phyloP scores from a whole-genome alignment of 2,329 filamentous ascomycete genomes.

The Colletotrichum phormii region DNA sequence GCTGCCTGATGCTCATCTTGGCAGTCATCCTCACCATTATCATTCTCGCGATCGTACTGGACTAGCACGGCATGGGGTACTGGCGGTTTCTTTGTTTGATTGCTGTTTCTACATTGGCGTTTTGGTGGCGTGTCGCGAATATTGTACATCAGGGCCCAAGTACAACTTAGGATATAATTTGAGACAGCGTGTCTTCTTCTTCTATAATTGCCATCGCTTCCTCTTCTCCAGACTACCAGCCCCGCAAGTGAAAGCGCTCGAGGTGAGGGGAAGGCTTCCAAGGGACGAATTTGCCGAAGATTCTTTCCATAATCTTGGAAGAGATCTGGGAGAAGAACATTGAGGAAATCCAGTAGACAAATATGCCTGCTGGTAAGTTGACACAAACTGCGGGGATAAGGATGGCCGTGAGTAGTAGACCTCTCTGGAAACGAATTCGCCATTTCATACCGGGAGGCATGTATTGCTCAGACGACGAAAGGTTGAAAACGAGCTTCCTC shows the following conservation, averaged over 20 bases:
- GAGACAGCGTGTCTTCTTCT: neutral
- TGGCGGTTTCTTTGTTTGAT: neutral
- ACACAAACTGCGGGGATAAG: slow-evolving; percentile 48
- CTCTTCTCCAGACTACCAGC: neutral
- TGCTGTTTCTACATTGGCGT: slow-evolving; percentile 28
- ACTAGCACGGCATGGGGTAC: slow-evolving; percentile 54
- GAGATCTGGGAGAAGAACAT: neutral
- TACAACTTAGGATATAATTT: slow-evolving; percentile 6
- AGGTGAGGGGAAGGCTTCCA: neutral
- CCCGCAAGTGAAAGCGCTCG: neutral
- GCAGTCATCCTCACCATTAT: slow-evolving; percentile 91
- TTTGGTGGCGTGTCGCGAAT: slow-evolving; percentile 18
- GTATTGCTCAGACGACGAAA: neutral
- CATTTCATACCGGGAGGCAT: slow-evolving; percentile 2
- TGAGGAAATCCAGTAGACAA: slow-evolving; percentile 54
- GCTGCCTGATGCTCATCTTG: slow-evolving; percentile 89
- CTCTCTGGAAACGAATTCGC: slow-evolving; percentile 22
- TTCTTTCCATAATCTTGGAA: neutral
- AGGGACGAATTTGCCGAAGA: neutral
- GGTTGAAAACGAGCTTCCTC: slow-evolving; percentile 8
- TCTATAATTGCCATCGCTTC: neutral
- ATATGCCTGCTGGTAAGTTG: slow-evolving; percentile 53
- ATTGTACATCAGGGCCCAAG: slow-evolving; percentile 33
- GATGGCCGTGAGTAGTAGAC: neutral
- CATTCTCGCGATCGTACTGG: slow-evolving; percentile 85